A percentile compares a stretch with the other conserved stretches of the same genome.
Conservation (phyloP, 257 asterid genomes). For the Catharanthus roseus region DNA sequence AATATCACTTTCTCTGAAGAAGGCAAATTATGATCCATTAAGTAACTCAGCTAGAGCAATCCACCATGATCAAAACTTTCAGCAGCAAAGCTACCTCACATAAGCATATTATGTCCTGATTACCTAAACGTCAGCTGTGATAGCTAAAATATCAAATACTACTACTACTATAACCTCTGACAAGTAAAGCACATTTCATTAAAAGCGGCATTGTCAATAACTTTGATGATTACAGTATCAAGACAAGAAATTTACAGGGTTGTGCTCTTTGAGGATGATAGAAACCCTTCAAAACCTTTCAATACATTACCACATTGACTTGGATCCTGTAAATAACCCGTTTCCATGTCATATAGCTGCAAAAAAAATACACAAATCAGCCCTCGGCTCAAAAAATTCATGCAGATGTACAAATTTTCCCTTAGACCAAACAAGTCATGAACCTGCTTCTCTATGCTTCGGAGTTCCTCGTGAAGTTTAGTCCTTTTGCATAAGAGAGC, state of each 20-base stretch:
- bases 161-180: neutral
- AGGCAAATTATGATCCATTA: neutral
- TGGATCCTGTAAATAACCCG: constrained; percentile 95
- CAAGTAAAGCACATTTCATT: neutral
- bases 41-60: neutral
- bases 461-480: constrained; percentile 87
- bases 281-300: constrained; percentile 98
- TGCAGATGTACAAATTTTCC: neutral
- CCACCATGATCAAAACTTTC: neutral
- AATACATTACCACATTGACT: constrained; percentile 99
- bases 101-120: neutral
- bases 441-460: constrained; percentile 88
- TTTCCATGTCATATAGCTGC: constrained; percentile 95
- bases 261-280: constrained; percentile 91
- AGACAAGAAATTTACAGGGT: constrained; percentile 49
- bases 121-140: neutral
- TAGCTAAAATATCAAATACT: neutral
- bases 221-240: neutral
- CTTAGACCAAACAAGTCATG: neutral
- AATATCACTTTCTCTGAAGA: neutral
- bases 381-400: neutral
- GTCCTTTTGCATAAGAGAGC: constrained; percentile 68
- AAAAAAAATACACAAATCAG: constrained; percentile 2
- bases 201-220: neutral
- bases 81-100: neutral